Evolutionary conservation across 2,329 filamentous ascomycete genomes (phyloP).

Genomic region (Didymella sp.): DNA sequence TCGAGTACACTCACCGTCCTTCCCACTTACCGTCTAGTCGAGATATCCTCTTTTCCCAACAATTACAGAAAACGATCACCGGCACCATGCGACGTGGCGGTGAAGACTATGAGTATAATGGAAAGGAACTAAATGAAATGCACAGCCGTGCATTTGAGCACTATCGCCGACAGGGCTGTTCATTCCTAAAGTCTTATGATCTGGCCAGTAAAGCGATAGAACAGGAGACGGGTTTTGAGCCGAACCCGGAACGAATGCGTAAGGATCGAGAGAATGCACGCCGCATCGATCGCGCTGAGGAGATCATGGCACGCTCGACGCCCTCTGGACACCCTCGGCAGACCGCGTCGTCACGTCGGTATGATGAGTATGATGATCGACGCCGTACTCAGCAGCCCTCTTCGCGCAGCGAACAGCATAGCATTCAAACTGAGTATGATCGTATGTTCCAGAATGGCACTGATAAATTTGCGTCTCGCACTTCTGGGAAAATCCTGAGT

Average conservation of each 20-base stretch:
- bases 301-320: background rate
- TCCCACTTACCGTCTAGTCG: background rate
- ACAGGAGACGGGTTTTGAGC: background rate
- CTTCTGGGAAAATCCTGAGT: background rate
- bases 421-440: background rate
- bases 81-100: background rate
- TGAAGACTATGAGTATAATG: background rate
- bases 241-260: background rate
- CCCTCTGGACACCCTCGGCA: background rate
- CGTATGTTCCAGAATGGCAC: constrained; percentile 1
- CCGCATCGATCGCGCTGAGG: background rate
- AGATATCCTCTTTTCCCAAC: background rate
- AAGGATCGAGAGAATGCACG: background rate
- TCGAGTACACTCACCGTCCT: background rate
- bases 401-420: background rate
- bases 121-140: background rate
- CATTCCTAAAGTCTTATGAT: background rate
- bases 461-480: background rate
- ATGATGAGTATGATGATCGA: background rate
- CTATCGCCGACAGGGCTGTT: background rate
- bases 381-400: background rate
- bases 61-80: background rate
- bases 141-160: background rate
- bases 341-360: background rate
- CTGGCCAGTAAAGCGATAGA: background rate